Evolutionary conservation across 2,329 filamentous ascomycete species (phyloP).

Genomic region (Trichoderma atroviride): DNA sequence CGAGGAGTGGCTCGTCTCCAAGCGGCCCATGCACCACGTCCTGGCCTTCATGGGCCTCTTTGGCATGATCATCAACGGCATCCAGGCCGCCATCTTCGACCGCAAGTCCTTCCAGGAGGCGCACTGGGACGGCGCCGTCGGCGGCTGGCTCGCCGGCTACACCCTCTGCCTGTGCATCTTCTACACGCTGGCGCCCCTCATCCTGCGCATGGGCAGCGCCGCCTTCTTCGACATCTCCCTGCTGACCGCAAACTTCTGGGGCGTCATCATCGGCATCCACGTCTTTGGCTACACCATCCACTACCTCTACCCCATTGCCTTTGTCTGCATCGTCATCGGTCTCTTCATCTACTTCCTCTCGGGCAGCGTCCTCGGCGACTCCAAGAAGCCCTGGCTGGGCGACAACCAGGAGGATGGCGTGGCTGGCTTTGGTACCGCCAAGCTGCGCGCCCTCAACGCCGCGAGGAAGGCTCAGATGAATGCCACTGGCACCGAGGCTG

Average conservation of each 20-base stretch:
- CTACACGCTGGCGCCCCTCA: constrained; percentile 82
- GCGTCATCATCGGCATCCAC: constrained; percentile 84
- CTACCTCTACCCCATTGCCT: constrained; percentile 93
- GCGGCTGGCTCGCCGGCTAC: constrained; percentile 86
- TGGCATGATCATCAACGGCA: constrained; percentile 87
- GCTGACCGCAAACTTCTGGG: constrained; percentile 96
- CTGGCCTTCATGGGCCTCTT: constrained; percentile 88
- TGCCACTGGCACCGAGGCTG: constrained; percentile 5
- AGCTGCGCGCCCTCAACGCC: constrained; percentile 68
- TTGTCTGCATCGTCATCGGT: constrained; percentile 86
- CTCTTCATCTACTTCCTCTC: constrained; percentile 86
- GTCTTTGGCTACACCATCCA: constrained; percentile 82
- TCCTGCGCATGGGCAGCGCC: constrained; percentile 86
- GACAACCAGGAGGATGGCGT: constrained; percentile 81
- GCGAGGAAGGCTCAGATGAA: constrained; percentile 48
- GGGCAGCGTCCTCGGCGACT: constrained; percentile 80
- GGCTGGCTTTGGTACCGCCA: constrained; percentile 81
- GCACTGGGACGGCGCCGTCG: constrained; percentile 67
- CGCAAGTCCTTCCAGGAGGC: constrained; percentile 68
- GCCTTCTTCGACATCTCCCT: constrained; percentile 97
- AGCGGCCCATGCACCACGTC: constrained; percentile 87
- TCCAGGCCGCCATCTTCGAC: constrained; percentile 91
- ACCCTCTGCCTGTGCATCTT: constrained; percentile 82
- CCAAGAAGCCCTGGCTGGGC: constrained; percentile 93
- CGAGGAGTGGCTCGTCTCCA: constrained; percentile 91